Evolutionary conservation across 306 rosid genomes (phyloP).

Genomic region (Quercus bicolor): DNA sequence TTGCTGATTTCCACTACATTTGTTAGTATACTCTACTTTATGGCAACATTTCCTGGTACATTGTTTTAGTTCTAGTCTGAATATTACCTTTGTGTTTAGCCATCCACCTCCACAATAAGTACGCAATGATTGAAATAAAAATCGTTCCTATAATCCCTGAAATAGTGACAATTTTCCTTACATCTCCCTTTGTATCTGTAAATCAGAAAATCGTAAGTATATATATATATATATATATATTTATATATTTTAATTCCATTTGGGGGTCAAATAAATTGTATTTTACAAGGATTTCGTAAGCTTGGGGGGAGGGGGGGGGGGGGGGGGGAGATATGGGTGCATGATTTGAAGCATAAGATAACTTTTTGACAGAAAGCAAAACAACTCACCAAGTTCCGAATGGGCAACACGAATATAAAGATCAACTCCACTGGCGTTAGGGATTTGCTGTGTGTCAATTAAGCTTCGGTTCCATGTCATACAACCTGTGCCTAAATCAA

Average conservation of each 20-base stretch:
- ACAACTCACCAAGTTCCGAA: not conserved
- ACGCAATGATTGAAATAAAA: not conserved
- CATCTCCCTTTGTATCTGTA: not conserved
- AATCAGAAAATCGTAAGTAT: not conserved
- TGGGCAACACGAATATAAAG: not conserved
- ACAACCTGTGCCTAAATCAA: constrained; percentile 2
- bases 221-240: no score
- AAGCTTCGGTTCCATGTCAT: not conserved
- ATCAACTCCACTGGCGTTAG: not conserved
- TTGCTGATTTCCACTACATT: not conserved
- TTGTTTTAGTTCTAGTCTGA: no score
- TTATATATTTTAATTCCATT: no score
- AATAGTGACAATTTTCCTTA: not conserved
- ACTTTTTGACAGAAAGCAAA: not conserved
- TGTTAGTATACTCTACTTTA: not conserved
- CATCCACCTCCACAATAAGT: constrained; percentile 15
- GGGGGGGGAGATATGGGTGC: no score
- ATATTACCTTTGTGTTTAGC: not conserved
- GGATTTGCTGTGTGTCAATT: not conserved
- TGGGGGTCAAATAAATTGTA: no score
- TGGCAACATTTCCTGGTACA: not conserved
- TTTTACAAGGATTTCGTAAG: no score
- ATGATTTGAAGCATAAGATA: not conserved
- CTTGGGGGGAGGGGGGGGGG: no score
- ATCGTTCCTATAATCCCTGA: constrained; percentile 4